Evolutionary conservation across 352 stramenopile genomes (phyloP).

Genomic region (Phytopythium ostracodes): DNA sequence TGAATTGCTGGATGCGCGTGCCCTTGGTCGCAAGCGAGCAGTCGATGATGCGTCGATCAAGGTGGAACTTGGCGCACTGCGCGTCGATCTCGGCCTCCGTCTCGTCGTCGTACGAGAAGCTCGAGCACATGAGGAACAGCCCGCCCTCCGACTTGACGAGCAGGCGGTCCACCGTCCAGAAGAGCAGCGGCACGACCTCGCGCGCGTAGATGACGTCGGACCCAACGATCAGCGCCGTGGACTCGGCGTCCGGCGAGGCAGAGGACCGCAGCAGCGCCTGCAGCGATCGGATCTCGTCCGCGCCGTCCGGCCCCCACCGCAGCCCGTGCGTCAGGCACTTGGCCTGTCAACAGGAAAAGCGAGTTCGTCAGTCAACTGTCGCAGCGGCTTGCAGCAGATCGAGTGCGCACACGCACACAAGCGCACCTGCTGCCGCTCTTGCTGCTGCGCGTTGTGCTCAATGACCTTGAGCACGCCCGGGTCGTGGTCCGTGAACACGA

Average conservation of each 20-base stretch:
- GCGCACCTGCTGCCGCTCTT: conserved; percentile 26
- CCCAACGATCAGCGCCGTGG: conserved; percentile 58
- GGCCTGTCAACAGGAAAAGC: conserved; percentile 21
- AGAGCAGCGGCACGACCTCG: conserved; percentile 63
- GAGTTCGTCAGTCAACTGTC: neutral
- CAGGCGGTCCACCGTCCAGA: conserved; percentile 71
- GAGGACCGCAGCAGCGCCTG: conserved; percentile 21
- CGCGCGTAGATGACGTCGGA: conserved; percentile 76
- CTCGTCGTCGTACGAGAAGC: conserved; percentile 64
- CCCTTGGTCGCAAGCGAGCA: conserved; percentile 35
- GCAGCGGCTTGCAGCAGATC: too few species aligned
- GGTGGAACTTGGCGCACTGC: conserved; percentile 40
- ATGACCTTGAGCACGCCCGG: conserved; percentile 80
- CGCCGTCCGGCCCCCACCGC: conserved; percentile 58
- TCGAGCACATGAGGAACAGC: conserved; percentile 76
- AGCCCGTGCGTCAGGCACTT: conserved; percentile 56
- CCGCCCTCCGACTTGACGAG: conserved; percentile 13
- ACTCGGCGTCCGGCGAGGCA: neutral
- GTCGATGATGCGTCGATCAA: conserved; percentile 44
- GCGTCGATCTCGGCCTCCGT: conserved; percentile 66
- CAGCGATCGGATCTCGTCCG: conserved; percentile 47
- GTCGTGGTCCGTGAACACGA: conserved; percentile 82
- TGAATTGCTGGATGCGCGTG: conserved; percentile 60
- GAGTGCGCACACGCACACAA: neutral
- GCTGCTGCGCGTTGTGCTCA: conserved; percentile 62